phyloP scores from a whole-genome alignment of 192 early-diverging fungal species.

The Coemansia sp. region DNA sequence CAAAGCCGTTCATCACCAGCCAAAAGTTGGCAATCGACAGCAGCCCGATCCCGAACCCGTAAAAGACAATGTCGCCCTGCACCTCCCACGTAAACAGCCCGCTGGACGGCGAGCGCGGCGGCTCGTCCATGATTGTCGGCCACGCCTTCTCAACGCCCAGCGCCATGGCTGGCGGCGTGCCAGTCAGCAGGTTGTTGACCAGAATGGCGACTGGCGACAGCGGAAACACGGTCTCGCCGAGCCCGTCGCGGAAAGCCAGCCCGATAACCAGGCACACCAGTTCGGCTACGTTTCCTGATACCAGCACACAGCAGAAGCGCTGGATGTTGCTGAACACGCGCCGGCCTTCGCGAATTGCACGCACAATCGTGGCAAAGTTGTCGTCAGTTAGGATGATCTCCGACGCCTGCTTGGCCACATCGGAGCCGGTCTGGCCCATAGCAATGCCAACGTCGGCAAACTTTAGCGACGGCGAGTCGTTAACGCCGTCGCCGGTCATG shows the following conservation, averaged over 20 bases:
- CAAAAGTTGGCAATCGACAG: slow-evolving; percentile 63
- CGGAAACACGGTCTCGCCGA: slow-evolving; percentile 64
- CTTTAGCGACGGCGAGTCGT: slow-evolving; percentile 74
- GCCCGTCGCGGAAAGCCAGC: slow-evolving; percentile 63
- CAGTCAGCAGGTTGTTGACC: slow-evolving; percentile 76
- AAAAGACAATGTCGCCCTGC: slow-evolving; percentile 64
- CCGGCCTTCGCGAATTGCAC: slow-evolving; percentile 73
- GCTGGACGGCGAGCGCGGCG: slow-evolving; percentile 59
- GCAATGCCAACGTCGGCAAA: slow-evolving; percentile 78
- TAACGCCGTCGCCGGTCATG: slow-evolving; percentile 91
- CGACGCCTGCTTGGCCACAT: slow-evolving; percentile 73
- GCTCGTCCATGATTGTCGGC: slow-evolving; percentile 65
- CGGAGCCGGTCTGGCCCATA: slow-evolving; percentile 63
- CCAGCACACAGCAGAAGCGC: slow-evolving; percentile 66
- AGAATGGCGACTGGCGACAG: slow-evolving; percentile 76
- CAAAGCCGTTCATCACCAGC: slow-evolving; percentile 60
- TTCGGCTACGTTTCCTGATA: slow-evolving; percentile 75
- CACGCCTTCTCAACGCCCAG: slow-evolving; percentile 67
- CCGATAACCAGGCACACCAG: slow-evolving; percentile 68
- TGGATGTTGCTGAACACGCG: slow-evolving; percentile 75
- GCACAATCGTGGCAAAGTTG: slow-evolving; percentile 78
- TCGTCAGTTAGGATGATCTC: slow-evolving; percentile 86
- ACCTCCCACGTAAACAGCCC: slow-evolving; percentile 66
- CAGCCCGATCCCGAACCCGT: slow-evolving; percentile 62
- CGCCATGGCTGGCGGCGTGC: slow-evolving; percentile 74